Percentiles rank a stretch among this genome's conserved stretches.
Evolutionary conservation across 176 grass and related monocot species (phyloP).

Genomic region (Carex parvula): DNA sequence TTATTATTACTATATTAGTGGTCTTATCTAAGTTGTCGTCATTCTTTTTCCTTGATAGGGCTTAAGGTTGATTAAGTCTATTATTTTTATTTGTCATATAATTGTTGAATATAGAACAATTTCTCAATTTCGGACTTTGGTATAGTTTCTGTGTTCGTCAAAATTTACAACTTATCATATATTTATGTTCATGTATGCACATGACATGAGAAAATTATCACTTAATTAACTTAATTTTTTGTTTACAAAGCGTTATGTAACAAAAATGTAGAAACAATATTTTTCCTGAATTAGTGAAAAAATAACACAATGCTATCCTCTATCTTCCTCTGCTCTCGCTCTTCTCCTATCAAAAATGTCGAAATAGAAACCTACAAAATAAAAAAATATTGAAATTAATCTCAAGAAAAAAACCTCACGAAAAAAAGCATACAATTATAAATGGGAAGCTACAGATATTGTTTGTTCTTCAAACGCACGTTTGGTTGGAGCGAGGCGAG

Average conservation of each 20-base stretch:
- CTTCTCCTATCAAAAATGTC: slow-evolving; percentile 8
- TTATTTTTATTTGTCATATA: background rate
- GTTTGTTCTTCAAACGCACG: slow-evolving; percentile 23
- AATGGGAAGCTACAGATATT: slow-evolving; percentile 31
- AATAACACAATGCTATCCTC: background rate
- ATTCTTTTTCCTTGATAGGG: background rate
- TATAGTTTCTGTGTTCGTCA: background rate
- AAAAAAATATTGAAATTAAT: background rate
- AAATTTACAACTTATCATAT: background rate
- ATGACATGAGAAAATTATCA: background rate
- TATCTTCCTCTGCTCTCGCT: background rate
- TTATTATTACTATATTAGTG: background rate
- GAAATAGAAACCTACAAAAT: background rate
- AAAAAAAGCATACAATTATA: background rate
- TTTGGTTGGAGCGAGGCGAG: slow-evolving; percentile 1
- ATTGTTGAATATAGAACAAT: background rate
- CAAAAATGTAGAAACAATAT: background rate
- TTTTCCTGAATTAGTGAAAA: slow-evolving; percentile 23
- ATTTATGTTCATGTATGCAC: background rate
- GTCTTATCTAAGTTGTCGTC: background rate
- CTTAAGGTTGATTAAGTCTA: background rate
- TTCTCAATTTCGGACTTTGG: background rate
- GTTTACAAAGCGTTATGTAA: background rate
- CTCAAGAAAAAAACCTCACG: background rate
- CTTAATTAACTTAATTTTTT: background rate